Base-by-base conservation (phyloP, 495 filamentous ascomycete genomes). In the Podospora comata region DNA sequence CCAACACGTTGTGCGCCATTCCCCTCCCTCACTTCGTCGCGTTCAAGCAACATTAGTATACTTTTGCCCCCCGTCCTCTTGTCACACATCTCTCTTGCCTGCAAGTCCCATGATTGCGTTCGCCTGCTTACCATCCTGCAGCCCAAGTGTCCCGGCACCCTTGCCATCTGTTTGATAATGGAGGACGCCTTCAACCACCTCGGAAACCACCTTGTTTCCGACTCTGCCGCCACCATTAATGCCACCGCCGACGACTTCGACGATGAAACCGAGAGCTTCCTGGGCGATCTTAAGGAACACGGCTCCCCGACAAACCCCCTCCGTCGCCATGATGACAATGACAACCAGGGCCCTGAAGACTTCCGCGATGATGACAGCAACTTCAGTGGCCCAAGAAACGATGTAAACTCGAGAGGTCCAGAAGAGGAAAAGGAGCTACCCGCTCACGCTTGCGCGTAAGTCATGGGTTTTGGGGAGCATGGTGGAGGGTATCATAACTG, bases 381-480 rank as follows among this genome's bases (percentile, higher is more conserved):
- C 73, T 89, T 90, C n/a, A 97, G 93, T 77, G 88, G 91, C 59
- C 88, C 91, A 3, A 87, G 88, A 70, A 90, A 90, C 73, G 83
- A 85, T 68, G 85, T 93, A 65, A 86, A 83, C 56, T 78, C 88
- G 59, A 83, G 87, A 68, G 84, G 87, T 64, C 81, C 86, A 13
- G 86, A 88, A 74, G 94, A 97, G 74, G 93, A 97, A 70, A 93
- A 93, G 70, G 93, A 97, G 78, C 87, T 98, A 48, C 95, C 95
- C 56, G 83, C 91, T 66, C 94, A 99, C 85, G 95, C 95, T 68
- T 99, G 95, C 92, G 92, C 95, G 88, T 96, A 85, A 84, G 92
- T 90, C 55, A 55, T 28, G 15, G 28, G 27, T 54, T 32, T 58
- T 9, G 4, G 28, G 34, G 32, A 2, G 23, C 66, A 54, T 11